Percentiles rank a stretch among this genome's conserved stretches.
Conservation (phyloP, 2,329 filamentous ascomycete species). For the Cytospora paraplurivora region DNA sequence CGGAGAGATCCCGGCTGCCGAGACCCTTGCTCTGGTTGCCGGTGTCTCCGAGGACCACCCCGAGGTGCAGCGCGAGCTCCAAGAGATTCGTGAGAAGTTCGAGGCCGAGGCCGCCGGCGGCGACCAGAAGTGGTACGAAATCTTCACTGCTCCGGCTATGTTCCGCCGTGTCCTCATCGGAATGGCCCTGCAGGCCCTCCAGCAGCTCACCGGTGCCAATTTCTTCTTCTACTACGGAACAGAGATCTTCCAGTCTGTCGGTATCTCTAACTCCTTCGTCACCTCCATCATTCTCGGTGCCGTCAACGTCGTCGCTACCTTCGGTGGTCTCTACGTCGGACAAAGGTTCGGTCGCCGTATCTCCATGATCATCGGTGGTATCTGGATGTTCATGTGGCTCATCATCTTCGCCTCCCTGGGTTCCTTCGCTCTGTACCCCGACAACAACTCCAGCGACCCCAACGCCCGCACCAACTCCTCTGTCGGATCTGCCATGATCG, state of each 20-base stretch:
- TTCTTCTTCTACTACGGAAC: slow-evolving; percentile 61
- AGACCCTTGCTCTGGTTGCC: slow-evolving; percentile 27
- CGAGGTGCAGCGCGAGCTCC: slow-evolving; percentile 25
- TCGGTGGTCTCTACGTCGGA: slow-evolving; percentile 68
- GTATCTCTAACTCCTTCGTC: slow-evolving; percentile 65
- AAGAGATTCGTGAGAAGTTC: slow-evolving; percentile 28
- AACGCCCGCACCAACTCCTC: slow-evolving; percentile 38
- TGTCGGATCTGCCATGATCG: slow-evolving; percentile 69
- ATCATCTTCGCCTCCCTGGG: slow-evolving; percentile 65
- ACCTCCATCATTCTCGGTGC: slow-evolving; percentile 69
- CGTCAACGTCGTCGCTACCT: slow-evolving; percentile 69
- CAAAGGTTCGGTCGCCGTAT: slow-evolving; percentile 69
- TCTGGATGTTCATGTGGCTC: slow-evolving; percentile 69
- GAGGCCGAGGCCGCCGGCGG: slow-evolving; percentile 28
- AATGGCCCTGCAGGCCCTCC: slow-evolving; percentile 63
- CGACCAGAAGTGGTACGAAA: slow-evolving; percentile 29
- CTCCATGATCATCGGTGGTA: slow-evolving; percentile 64
- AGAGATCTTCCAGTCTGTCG: slow-evolving; percentile 67
- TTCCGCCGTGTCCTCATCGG: slow-evolving; percentile 67
- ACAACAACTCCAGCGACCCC: slow-evolving; percentile 40
- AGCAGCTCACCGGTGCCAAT: slow-evolving; percentile 67
- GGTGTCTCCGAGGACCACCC: slow-evolving; percentile 18
- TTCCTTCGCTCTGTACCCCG: slow-evolving; percentile 35
- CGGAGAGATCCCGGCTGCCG: slow-evolving; percentile 25
- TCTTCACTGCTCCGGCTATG: slow-evolving; percentile 51